phyloP scores from a whole-genome alignment of 805 yeast genomes.

The Schizosaccharomyces octosporus region DNA sequence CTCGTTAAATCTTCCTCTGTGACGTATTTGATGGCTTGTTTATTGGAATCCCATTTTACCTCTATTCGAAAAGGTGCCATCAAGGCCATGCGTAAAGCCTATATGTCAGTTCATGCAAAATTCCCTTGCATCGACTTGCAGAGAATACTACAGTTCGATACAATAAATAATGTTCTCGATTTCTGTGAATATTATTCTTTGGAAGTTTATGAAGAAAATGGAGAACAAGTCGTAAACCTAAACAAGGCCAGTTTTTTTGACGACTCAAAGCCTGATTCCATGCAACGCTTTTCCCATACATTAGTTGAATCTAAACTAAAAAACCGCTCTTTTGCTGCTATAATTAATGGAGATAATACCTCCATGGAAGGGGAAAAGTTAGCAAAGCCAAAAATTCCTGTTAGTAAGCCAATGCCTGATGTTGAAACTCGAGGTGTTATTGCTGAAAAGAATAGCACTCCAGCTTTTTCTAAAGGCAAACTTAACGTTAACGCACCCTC shows the following conservation, averaged over 20 bases:
- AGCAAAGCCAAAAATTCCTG: neutral
- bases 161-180: slow-evolving; percentile 22
- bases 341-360: neutral
- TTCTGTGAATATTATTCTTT: slow-evolving; percentile 32
- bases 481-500: neutral
- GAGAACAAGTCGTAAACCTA: neutral
- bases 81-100: slow-evolving; percentile 34
- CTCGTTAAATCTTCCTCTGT: slow-evolving; percentile 24
- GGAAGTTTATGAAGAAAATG: slow-evolving; percentile 1
- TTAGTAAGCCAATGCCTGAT: neutral
- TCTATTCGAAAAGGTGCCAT: slow-evolving; percentile 56
- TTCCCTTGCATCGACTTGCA: slow-evolving; percentile 26
- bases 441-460: neutral
- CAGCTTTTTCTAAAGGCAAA: neutral
- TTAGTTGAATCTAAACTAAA: slow-evolving; percentile 1
- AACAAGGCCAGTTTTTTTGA: neutral
- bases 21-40: slow-evolving; percentile 47
- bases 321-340: neutral
- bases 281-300: neutral
- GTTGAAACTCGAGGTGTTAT: neutral
- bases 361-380: no score
- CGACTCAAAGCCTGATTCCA: neutral
- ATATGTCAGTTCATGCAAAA: slow-evolving; percentile 43
- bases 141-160: slow-evolving; percentile 39
- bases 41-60: slow-evolving; percentile 57